These are phyloP conservation scores for Plasmodium reichenowi DNA, from an alignment of 169 alveolate genomes.

Conservation along the genomic window DNA sequence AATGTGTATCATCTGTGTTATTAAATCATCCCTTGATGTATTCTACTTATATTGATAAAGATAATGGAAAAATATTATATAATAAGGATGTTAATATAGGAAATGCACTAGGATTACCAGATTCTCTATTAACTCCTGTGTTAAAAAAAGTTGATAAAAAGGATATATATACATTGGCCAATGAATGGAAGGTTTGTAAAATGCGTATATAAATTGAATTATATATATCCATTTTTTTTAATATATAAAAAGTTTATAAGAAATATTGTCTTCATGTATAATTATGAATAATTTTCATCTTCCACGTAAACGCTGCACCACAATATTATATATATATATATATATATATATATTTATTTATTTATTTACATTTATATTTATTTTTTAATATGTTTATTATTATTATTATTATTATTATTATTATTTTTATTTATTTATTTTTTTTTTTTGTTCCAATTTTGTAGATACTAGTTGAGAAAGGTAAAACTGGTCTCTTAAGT, in stretches of 20 bases:
- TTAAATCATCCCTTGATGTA: constrained; percentile 79
- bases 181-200: constrained; percentile 75
- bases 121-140: constrained; percentile 80
- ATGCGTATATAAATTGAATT: neutral
- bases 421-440: constrained; percentile 14
- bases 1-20: constrained; percentile 79
- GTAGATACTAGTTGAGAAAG: constrained; percentile 89
- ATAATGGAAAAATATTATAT: constrained; percentile 36
- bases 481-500: constrained; percentile 85
- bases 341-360: neutral
- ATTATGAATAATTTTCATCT: no score
- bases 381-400: neutral
- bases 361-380: neutral
- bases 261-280: no score
- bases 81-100: constrained; percentile 77
- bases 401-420: neutral
- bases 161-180: constrained; percentile 75
- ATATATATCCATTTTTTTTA: neutral
- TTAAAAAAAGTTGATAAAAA: constrained; percentile 60
- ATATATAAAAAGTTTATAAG: neutral
- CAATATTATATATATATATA: neutral
- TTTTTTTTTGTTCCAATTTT: constrained; percentile 3
- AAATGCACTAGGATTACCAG: constrained; percentile 79
- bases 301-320: no score
- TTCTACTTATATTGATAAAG: constrained; percentile 75